Percentiles rank a stretch among this genome's conserved stretches.
Evolutionary conservation across 2,329 filamentous ascomycete genomes (phyloP).

Genomic region (Ophiostoma perfectum): DNA sequence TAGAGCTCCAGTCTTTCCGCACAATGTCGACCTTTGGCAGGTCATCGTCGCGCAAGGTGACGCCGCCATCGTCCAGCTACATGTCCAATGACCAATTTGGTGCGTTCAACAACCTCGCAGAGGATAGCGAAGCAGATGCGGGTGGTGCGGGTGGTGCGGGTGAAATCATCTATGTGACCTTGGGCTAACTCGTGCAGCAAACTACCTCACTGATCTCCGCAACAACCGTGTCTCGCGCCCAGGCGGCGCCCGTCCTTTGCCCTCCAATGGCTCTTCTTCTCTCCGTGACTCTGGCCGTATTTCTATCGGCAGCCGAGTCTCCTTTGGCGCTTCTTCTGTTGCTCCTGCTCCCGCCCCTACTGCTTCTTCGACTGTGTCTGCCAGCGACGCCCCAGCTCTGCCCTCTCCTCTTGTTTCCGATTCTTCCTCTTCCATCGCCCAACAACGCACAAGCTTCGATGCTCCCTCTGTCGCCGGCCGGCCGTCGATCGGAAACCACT

Average conservation of each 20-base stretch:
- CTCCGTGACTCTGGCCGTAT: constrained; percentile 19
- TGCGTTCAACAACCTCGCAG: constrained; percentile 6
- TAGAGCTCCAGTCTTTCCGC: constrained; percentile 9
- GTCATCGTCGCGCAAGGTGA: constrained; percentile 30
- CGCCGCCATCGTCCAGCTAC: constrained; percentile 55
- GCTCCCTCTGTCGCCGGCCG: constrained; percentile 16
- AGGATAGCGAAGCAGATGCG: neutral
- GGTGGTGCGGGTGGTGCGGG: neutral
- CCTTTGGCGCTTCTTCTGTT: constrained; percentile 3
- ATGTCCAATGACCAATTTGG: constrained; percentile 65
- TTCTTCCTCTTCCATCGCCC: constrained; percentile 27
- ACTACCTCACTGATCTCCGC: constrained; percentile 66
- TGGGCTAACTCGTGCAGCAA: constrained; percentile 41
- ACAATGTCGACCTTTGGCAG: constrained; percentile 31
- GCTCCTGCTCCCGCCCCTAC: neutral
- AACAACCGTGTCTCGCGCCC: constrained; percentile 62
- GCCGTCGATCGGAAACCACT: constrained; percentile 33
- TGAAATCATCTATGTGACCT: neutral
- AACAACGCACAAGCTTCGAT: constrained; percentile 27
- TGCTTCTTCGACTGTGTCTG: constrained; percentile 26
- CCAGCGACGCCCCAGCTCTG: neutral
- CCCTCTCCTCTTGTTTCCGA: neutral
- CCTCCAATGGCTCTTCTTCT: constrained; percentile 33
- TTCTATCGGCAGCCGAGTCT: constrained; percentile 19
- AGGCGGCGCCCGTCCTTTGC: constrained; percentile 63